Conservation (phyloP, 2,329 filamentous ascomycete species). For the Cladosporium sp. region DNA sequence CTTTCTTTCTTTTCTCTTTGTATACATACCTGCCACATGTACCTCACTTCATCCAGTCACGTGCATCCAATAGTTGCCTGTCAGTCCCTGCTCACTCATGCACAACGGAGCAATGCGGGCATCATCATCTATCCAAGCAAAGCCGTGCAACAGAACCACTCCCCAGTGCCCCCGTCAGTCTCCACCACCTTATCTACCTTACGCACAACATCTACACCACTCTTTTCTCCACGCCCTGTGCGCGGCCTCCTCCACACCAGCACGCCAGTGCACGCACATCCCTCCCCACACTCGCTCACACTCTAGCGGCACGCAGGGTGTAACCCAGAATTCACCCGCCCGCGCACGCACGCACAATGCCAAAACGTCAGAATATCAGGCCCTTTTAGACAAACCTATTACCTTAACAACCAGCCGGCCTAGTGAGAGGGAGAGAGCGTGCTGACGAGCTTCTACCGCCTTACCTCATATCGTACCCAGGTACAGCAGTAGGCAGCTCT, state of each 20-base stretch:
- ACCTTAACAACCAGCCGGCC: neutral
- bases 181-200: too few relatives aligned
- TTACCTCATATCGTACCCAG: too few relatives aligned
- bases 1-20: neutral
- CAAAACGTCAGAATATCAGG: neutral
- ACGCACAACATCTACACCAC: too few relatives aligned
- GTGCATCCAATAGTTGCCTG: neutral
- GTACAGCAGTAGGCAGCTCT: neutral
- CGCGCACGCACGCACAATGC: neutral
- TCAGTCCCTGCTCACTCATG: conserved; percentile 5
- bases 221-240: neutral
- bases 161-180: too few relatives aligned
- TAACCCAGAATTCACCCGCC: conserved; percentile 7
- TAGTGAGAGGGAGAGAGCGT: neutral
- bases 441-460: neutral
- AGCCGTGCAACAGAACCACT: too few relatives aligned
- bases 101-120: conserved; percentile 2
- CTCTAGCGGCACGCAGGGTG: conserved; percentile 7
- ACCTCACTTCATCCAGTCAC: neutral
- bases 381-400: neutral
- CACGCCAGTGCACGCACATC: neutral
- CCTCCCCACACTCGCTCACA: neutral
- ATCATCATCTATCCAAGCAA: too few relatives aligned
- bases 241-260: neutral
- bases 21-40: too few relatives aligned